A percentile compares a stretch with the other conserved stretches of the same genome.
These are phyloP conservation scores for Volvariella volvacea DNA, from an alignment of 1,284 basidiomycete species.

Conservation along the genomic window DNA sequence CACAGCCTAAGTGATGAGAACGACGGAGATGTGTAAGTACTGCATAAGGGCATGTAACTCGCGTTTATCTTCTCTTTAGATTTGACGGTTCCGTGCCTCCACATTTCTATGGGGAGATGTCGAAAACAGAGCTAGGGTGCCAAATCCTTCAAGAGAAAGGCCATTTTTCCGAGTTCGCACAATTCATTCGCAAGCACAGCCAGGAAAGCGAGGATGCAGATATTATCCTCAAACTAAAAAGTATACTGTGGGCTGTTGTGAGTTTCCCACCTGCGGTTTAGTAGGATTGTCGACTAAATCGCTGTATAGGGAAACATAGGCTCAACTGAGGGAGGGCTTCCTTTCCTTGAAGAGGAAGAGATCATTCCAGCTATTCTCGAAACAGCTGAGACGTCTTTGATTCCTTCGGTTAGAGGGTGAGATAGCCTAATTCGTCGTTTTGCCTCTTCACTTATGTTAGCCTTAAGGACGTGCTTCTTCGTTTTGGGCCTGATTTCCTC, in stretches of 20 bases:
- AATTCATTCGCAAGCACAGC: constrained; percentile 85
- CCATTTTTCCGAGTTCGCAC: constrained; percentile 87
- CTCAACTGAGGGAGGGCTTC: constrained; percentile 83
- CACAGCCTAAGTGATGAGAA: constrained; percentile 45
- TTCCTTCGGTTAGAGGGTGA: constrained; percentile 91
- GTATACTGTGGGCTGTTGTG: constrained; percentile 94
- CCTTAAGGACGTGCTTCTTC: constrained; percentile 87
- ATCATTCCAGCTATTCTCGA: constrained; percentile 86
- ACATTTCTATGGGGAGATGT: constrained; percentile 97
- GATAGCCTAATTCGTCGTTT: constrained; percentile 19
- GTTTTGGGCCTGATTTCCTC: constrained; percentile 81
- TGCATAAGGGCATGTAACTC: constrained; percentile 26
- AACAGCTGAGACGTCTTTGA: constrained; percentile 84
- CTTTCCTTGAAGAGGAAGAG: constrained; percentile 92
- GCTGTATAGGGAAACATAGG: constrained; percentile 93
- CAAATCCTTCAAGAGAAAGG: constrained; percentile 85
- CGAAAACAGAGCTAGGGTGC: constrained; percentile 93
- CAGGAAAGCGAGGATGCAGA: constrained; percentile 80
- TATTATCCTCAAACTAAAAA: constrained; percentile 86
- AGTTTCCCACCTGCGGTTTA: constrained; percentile 22
- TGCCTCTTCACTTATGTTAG: constrained; percentile 5
- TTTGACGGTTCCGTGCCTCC: constrained; percentile 87
- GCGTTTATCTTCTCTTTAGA: constrained; percentile 31
- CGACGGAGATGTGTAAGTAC: constrained; percentile 53
- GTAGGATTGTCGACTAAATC: constrained; percentile 1